These are phyloP conservation scores for Elaphomyces granulatus DNA, from an alignment of 495 filamentous ascomycete species.

Conservation along the genomic window DNA sequence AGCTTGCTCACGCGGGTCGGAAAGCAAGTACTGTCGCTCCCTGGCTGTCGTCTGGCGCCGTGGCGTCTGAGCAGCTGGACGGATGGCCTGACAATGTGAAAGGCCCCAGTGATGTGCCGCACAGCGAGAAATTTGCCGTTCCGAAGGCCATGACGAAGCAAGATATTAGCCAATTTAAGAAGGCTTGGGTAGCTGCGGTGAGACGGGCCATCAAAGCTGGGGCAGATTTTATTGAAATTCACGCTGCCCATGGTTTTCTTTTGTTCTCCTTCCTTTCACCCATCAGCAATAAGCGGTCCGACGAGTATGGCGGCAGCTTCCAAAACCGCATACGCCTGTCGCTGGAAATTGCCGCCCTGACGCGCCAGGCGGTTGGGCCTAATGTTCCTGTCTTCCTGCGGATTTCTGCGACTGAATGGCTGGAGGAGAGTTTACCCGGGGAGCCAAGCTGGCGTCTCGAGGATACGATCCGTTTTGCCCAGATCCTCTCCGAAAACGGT, in stretches of 20 bases:
- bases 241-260: slow-evolving; percentile 40
- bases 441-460: slow-evolving; percentile 43
- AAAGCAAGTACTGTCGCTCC: slow-evolving; percentile 43
- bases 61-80: slow-evolving; percentile 10
- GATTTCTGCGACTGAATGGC: slow-evolving; percentile 50
- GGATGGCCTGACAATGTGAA: slow-evolving; percentile 16
- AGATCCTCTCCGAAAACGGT: slow-evolving; percentile 42
- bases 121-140: slow-evolving; percentile 15
- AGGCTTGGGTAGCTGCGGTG: slow-evolving; percentile 39
- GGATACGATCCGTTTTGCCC: slow-evolving; percentile 42
- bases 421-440: slow-evolving; percentile 33
- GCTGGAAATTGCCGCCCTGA: slow-evolving; percentile 5
- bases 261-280: slow-evolving; percentile 41
- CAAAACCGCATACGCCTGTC: slow-evolving; percentile 25
- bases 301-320: slow-evolving; percentile 34
- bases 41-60: slow-evolving; percentile 25
- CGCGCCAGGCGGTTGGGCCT: slow-evolving; percentile 2
- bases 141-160: slow-evolving; percentile 19
- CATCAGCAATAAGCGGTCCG: slow-evolving; percentile 31
- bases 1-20: slow-evolving; percentile 48
- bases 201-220: slow-evolving; percentile 43
- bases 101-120: slow-evolving; percentile 8
- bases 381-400: slow-evolving; percentile 46
- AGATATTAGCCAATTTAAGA: slow-evolving; percentile 42
- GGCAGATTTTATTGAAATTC: slow-evolving; percentile 39